These are phyloP conservation scores for Astraeus odoratus DNA, from an alignment of 768 basidiomycete genomes.

Conservation along the genomic window DNA sequence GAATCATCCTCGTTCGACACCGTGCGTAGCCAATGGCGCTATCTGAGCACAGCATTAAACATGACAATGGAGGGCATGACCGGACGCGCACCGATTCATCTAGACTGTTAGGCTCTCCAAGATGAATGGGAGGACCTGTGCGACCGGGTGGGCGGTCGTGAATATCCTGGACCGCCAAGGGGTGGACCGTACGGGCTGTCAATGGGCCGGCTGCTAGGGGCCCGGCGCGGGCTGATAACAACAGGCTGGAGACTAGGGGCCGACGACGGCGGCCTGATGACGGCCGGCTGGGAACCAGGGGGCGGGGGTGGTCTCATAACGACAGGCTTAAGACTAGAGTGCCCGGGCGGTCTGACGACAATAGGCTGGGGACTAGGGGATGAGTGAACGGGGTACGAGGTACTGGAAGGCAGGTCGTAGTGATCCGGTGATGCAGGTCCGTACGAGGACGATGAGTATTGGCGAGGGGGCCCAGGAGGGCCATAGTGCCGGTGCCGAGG, in stretches of 20 bases:
- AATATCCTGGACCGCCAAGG: constrained; percentile 6
- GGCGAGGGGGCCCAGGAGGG: constrained; percentile 2
- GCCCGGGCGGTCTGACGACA: no score
- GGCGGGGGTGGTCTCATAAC: no score
- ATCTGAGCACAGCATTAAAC: constrained; percentile 14
- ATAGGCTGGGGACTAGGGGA: no score
- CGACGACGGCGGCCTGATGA: no score
- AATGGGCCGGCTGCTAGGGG: no score
- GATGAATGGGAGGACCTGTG: constrained; percentile 29
- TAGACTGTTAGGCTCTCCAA: constrained; percentile 30
- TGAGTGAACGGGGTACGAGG: no score
- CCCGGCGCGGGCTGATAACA: no score
- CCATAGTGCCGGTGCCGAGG: no score
- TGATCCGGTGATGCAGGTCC: constrained; percentile 15
- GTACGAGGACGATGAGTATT: constrained; percentile 13
- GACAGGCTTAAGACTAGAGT: no score
- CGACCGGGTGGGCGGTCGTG: constrained; percentile 26
- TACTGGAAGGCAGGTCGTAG: constrained; percentile 5
- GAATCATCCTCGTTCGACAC: constrained; percentile 38
- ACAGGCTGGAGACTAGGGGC: no score
- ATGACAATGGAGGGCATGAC: neutral
- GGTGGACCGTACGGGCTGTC: constrained; percentile 14
- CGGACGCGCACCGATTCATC: constrained; percentile 30
- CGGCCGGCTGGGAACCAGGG: no score
- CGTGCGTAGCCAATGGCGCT: constrained; percentile 31